phyloP scores from a whole-genome alignment of 2,329 filamentous ascomycete genomes.

The Verticillium klebahnii region DNA sequence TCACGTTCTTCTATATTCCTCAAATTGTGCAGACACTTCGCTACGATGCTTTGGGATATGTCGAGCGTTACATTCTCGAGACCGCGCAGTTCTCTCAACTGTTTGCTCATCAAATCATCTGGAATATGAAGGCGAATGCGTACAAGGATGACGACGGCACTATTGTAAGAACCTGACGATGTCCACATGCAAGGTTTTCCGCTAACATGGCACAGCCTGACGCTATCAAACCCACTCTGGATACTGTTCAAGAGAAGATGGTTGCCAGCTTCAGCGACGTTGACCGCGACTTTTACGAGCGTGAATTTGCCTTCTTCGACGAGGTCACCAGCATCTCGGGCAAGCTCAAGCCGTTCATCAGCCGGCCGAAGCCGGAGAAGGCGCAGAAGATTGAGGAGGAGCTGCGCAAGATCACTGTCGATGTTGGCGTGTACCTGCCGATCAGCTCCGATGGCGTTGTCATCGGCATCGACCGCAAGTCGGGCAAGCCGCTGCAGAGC shows the following conservation, averaged over 20 bases:
- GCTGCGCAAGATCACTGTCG: conserved; percentile 92
- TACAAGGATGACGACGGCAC: conserved; percentile 95
- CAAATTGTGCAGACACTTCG: conserved; percentile 95
- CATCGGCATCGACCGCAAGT: conserved; percentile 96
- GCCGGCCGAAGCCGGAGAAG: conserved; percentile 89
- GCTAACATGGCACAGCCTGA: conserved; percentile 58
- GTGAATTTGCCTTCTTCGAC: conserved; percentile 97
- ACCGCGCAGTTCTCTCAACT: conserved; percentile 97
- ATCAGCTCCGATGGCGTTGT: conserved; percentile 97
- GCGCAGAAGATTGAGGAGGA: conserved; percentile 99
- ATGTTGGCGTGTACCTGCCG: conserved; percentile 94
- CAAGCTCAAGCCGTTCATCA: conserved; percentile 90
- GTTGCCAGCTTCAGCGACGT: conserved; percentile 73
- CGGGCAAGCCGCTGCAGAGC: conserved; percentile 92
- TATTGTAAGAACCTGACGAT: conserved; percentile 52
- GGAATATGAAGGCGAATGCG: conserved; percentile 99
- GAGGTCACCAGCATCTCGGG: conserved; percentile 95
- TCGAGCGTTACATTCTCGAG: conserved; percentile 93
- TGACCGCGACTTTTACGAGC: conserved; percentile 84
- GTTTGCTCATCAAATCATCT: conserved; percentile 99
- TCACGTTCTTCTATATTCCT: conserved; percentile 98
- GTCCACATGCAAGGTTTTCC: background rate
- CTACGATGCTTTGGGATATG: conserved; percentile 90
- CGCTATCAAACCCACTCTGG: conserved; percentile 86
- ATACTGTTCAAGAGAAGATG: conserved; percentile 82